Evolutionary conservation across 805 yeast genomes (phyloP), one percentile per base, ranked within the genome.

Genomic region (Pichia manshurica): DNA sequence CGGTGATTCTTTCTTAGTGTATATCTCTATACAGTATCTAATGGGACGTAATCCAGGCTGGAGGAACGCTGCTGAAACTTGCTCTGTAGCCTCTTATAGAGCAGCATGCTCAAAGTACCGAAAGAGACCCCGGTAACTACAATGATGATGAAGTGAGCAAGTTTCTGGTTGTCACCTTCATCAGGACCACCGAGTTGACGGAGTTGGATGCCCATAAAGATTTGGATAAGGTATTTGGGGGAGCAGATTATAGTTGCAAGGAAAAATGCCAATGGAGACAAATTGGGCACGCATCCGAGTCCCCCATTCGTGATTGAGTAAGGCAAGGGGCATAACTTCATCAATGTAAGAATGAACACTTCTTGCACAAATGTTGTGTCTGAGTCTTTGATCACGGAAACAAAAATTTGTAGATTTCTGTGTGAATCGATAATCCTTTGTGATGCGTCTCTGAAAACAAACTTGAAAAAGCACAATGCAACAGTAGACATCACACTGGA

Each of bases 221-320:
- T 67, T 56, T 83, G 86, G 44, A 87, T 68, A n/a, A 86, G 61
- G 51, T 84, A 68, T 60, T 90, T 93, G 7, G 98, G 98, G 0
- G 95, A 79, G 2, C 95, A 80, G 31, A 87, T 62, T 0, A 79
- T 53, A 21, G 89, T 82, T 0, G 96, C 96, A 29, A 82, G 59
- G 2, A 81, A 68, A 62, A 84, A 91, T 22, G 81, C 79, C 37
- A 64, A 51, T 2, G 81, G 67, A 0, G 82, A 71, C 12, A 91
- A 73, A 16, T 87, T 84, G 0, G 95, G 96, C 13, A 91, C 77
- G 2, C 95, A 83, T 9, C 96, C 93, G 54, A 93, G 72, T 0
- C 96, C 97, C 4, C 96, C 97, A 59, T 91, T 91, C 0, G 93
- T 83, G 29, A 91, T 69, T 2, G 96, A 88, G 62, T 89, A 93